Evolutionary conservation across 2,329 filamentous ascomycete genomes (phyloP), one percentile per base, ranked within the genome.

Genomic region (Nothopassalora personata): DNA sequence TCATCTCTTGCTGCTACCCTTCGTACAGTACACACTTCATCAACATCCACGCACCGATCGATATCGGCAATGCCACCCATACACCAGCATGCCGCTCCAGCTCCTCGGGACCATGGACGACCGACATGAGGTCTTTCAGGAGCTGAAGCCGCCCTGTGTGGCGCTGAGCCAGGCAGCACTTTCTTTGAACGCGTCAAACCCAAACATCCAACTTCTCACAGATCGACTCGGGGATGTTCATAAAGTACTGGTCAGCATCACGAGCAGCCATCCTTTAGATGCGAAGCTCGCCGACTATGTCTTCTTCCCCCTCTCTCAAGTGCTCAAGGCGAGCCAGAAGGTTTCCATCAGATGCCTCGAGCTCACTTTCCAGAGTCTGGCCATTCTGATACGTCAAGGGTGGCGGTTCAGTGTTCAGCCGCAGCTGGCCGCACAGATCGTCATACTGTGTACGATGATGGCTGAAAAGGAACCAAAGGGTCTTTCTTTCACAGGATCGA

Each of bases 281-380:
- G 82, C 86, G 54, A 93, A 91, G 72, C 78, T 97, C 18, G 91
- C 92, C 13, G 92, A 97, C 77, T 99, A 97, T 79, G 83, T 89
- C 69, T 97, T 97, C 78, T 96, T 97, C 63, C 94, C 94, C 0
- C 79, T 99, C 0, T 91, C 90, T 0, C 88, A 94, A 66, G 85
- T 97, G 43, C 87, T 99, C 67, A 87, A 90, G 59, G 83, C 86
- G 62, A 87, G 90, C 65, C 84, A 88, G 62, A 80, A 82, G 51
- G 84, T 92, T 56, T 86, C 92, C 0, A 82, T 89, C 50, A 82
- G 83, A 36, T 79, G 90, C 45, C 77, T 94, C 7, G 94, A 99
- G 72, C 75, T 89, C 47, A 86, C 88, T 31, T 79, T 97, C 49
- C 85, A 86, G 71, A 93, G 89, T 66, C 78, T 97, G 34, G 81